Base-by-base conservation (phyloP, 768 basidiomycete genomes). In the Lyophyllum atratum region DNA sequence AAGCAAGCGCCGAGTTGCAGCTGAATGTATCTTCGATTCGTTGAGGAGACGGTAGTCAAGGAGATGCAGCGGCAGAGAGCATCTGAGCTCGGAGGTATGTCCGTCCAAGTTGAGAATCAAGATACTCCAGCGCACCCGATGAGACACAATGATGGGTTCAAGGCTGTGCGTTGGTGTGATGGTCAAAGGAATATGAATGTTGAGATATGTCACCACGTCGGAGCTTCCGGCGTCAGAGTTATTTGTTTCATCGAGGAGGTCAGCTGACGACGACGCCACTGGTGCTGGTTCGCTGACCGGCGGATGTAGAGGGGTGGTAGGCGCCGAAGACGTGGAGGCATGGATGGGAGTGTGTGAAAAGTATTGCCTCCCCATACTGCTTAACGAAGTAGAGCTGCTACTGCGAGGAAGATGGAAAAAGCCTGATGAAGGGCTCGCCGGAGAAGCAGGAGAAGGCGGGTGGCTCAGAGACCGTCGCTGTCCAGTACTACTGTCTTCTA, bases 71-170 rank as follows among this genome's bases (percentile, higher is more conserved):
- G 96, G 96, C 5, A 98, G 80, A 1, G 94, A 94, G 71, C 96
- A 98, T 15, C 95, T 86, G n/a, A 98, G 79, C 70, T 98, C 94
- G 9, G 93, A 95, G 2, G 86, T 88, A 68, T 98, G 96, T 0
- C 95, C 95, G 67, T 98, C 96, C 7, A 80, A 79, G 68, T 98
- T 98, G 60, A 79, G 80, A 66, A 95, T 89, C 51, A 86, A 76
- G 59, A 93, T 89, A 15, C 70, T 82, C 91, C 91, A 92, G 37
- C 88, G 82, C 63, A 98, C 81, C 48, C 90, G 87, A 72, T 98
- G 93, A 2, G 79, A 78, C 21, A 94, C 78, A 19, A 75, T 73
- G 53, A 95, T 85, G 0, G 95, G 95, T 57, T 91, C 89, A 29
- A 91, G 76, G 5, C 76, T 54, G 59, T 94, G 92, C 0, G 89